phyloP scores from a whole-genome alignment of 306 rosid genomes.

The Begonia fuchsioides region DNA sequence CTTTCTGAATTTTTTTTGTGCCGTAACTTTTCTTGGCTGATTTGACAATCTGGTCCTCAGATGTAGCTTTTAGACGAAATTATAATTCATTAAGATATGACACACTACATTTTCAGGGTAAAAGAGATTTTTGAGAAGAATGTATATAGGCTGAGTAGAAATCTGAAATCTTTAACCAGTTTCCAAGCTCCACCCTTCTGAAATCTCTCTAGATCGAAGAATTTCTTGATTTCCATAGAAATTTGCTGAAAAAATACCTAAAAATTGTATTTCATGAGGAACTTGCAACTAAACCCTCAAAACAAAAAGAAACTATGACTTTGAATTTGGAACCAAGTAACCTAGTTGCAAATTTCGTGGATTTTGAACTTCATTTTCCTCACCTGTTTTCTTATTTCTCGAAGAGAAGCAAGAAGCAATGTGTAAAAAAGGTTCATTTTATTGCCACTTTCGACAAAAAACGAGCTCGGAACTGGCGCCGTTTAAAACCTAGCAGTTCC shows the following conservation, averaged over 20 bases:
- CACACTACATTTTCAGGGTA: constrained; percentile 3
- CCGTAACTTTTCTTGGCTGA: constrained; percentile 13
- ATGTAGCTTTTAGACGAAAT: constrained; percentile 2
- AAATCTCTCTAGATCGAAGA: neutral
- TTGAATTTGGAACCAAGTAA: too few relatives aligned
- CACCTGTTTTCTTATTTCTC: too few relatives aligned
- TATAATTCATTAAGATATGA: neutral
- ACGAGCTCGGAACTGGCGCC: too few relatives aligned
- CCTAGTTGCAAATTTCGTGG: too few relatives aligned
- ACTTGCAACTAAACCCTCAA: constrained; percentile 9
- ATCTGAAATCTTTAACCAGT: neutral
- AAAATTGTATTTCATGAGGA: constrained; percentile 28
- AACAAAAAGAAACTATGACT: neutral
- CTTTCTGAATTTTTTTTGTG: constrained; percentile 15
- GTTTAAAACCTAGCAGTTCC: too few relatives aligned
- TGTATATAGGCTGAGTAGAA: too few relatives aligned
- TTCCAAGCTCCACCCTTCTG: neutral
- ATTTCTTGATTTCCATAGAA: constrained; percentile 8
- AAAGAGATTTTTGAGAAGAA: too few relatives aligned
- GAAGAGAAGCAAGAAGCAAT: too few relatives aligned
- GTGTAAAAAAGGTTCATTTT: too few relatives aligned
- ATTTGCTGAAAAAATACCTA: constrained; percentile 3
- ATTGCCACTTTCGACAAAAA: too few relatives aligned
- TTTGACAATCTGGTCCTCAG: constrained; percentile 19
- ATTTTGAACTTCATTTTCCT: too few relatives aligned